Percentiles rank a stretch among this genome's conserved stretches.
phyloP scores from a whole-genome alignment of 164 flowering plant genomes.

The Kingdonia uniflora region DNA sequence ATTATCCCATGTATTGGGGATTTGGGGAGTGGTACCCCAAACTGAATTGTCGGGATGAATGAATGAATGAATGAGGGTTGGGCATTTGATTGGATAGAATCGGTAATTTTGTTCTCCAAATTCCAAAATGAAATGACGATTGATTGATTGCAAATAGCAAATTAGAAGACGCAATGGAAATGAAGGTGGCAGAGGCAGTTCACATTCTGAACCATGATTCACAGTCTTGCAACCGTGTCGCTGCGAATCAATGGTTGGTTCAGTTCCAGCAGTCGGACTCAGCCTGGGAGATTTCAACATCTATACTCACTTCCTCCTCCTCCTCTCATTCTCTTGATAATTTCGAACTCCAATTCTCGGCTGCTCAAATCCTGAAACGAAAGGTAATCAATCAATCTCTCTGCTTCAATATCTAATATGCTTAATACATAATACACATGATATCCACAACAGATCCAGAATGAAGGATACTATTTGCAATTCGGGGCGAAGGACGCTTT shows the following conservation, averaged over 20 bases:
- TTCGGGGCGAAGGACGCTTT: slow-evolving; percentile 65
- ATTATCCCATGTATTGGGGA: too few species aligned
- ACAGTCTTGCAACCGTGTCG: slow-evolving; percentile 79
- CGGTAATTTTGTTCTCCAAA: too few species aligned
- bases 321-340: slow-evolving; percentile 29
- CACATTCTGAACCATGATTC: slow-evolving; percentile 79
- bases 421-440: too few species aligned
- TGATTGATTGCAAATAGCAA: too few species aligned
- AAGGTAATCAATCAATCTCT: slow-evolving; percentile 60
- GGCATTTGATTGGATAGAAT: too few species aligned
- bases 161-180: too few species aligned
- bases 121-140: too few species aligned
- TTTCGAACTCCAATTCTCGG: slow-evolving; percentile 81
- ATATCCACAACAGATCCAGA: slow-evolving; percentile 63
- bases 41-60: too few species aligned
- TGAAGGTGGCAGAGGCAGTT: slow-evolving; percentile 79
- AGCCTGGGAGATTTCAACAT: slow-evolving; percentile 86
- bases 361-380: slow-evolving; percentile 90
- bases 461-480: slow-evolving; percentile 65
- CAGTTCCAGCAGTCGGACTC: slow-evolving; percentile 83
- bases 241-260: slow-evolving; percentile 97
- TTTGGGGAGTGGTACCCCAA: too few species aligned
- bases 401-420: too few species aligned
- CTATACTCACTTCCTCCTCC: slow-evolving; percentile 61
- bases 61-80: too few species aligned